Evolutionary conservation across 192 early-diverging fungal species (phyloP).

Genomic region (Phlyctochytrium planicorne): DNA sequence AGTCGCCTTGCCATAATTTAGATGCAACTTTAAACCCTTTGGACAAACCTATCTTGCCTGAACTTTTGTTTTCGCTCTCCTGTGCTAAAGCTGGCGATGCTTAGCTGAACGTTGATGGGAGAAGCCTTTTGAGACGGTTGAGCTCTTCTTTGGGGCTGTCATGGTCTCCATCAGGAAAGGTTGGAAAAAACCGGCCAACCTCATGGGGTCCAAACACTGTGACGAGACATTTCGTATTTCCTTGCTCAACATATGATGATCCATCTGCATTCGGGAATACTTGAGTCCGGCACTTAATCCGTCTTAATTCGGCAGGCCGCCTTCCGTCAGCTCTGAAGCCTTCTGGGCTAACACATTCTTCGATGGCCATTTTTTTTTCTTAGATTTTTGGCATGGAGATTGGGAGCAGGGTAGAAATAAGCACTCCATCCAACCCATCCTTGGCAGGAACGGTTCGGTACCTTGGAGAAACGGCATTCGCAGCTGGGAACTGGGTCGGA

Average conservation of each 20-base stretch:
- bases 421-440: not conserved
- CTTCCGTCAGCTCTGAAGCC: constrained; percentile 91
- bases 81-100: constrained; percentile 86
- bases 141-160: constrained; percentile 55
- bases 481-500: constrained; percentile 85
- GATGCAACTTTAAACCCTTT: not conserved
- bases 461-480: constrained; percentile 78
- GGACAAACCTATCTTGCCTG: constrained; percentile 77
- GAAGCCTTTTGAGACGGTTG: constrained; percentile 22
- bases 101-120: constrained; percentile 83
- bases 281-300: constrained; percentile 74
- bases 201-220: constrained; percentile 94
- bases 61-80: constrained; percentile 80
- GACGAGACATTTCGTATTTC: constrained; percentile 90
- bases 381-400: too few species aligned
- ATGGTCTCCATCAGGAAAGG: not conserved
- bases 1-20: constrained; percentile 55
- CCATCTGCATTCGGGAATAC: constrained; percentile 87
- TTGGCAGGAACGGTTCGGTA: constrained; percentile 56
- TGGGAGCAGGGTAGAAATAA: not conserved
- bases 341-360: not conserved
- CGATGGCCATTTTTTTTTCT: not conserved
- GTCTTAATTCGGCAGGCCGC: constrained; percentile 82
- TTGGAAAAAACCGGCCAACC: constrained; percentile 32
- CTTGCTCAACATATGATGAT: constrained; percentile 91